phyloP scores from a whole-genome alignment of 2,329 filamentous ascomycete species.

The Penicillium sp. region DNA sequence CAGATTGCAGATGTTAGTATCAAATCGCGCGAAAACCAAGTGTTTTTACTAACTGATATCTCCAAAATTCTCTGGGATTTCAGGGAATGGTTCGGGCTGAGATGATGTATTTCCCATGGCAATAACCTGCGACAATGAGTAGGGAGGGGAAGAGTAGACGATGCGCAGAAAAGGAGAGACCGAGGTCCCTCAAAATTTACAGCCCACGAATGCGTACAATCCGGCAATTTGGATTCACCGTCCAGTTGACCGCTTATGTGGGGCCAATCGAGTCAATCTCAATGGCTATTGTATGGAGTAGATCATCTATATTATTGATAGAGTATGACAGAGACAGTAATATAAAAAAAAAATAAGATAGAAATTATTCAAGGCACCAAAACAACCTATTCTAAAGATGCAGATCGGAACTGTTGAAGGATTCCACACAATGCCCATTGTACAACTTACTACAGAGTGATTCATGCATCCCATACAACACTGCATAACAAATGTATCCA shows the following conservation, averaged over 20 bases:
- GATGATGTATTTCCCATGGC: slow-evolving; percentile 8
- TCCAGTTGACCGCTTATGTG: background rate
- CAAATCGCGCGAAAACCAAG: background rate
- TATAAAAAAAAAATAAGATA: background rate
- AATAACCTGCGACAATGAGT: background rate
- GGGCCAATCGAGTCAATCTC: background rate
- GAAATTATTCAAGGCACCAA: background rate
- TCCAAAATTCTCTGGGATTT: background rate
- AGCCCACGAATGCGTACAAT: background rate
- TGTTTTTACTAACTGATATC: background rate
- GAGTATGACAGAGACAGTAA: background rate
- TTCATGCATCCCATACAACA: background rate
- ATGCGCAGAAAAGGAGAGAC: background rate
- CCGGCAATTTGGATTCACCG: slow-evolving; percentile 1
- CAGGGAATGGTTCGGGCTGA: slow-evolving; percentile 1
- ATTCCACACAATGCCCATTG: background rate
- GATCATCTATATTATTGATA: background rate
- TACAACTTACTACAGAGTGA: background rate
- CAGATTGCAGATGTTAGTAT: slow-evolving; percentile 1
- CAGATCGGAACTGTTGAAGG: too few species aligned
- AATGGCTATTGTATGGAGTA: background rate
- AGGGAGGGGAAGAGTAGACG: background rate
- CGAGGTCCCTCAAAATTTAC: slow-evolving; percentile 6
- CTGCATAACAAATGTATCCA: background rate
- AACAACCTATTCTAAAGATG: background rate